Percentiles rank a stretch among this genome's conserved stretches.
phyloP scores from a whole-genome alignment of 2,329 filamentous ascomycete species.

The Diaporthe destruens region DNA sequence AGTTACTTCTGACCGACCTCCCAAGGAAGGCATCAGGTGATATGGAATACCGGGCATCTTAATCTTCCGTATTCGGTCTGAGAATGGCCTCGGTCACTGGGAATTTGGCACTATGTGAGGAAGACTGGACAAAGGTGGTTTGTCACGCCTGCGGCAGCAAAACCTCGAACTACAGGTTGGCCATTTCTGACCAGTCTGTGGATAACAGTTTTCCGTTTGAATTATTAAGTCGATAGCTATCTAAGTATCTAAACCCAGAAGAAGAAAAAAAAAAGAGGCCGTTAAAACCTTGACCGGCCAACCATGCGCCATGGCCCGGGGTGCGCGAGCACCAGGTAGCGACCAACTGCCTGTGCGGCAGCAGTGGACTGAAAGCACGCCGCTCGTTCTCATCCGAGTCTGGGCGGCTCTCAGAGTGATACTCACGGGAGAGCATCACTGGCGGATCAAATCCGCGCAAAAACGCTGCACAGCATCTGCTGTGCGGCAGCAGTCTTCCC shows the following conservation, averaged over 20 bases:
- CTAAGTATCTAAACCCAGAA: slow-evolving; percentile 19
- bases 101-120: not conserved
- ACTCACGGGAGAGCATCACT: not conserved
- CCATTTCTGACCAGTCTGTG: too few species aligned
- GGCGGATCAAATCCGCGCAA: not conserved
- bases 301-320: too few species aligned
- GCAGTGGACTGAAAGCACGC: not conserved
- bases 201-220: not conserved
- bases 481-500: not conserved
- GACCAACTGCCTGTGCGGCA: not conserved
- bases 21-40: not conserved
- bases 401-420: not conserved
- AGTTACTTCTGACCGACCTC: not conserved
- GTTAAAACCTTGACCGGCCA: not conserved
- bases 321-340: not conserved
- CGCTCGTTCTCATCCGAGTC: not conserved
- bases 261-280: not conserved
- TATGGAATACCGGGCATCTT: not conserved
- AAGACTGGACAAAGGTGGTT: not conserved
- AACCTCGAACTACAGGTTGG: too few species aligned
- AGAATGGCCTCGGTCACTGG: not conserved
- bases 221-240: slow-evolving; percentile 5
- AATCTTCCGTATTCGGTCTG: too few species aligned
- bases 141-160: not conserved
- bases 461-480: not conserved